phyloP scores from a whole-genome alignment of 148 eudicot genomes.

The Camellia japonica region DNA sequence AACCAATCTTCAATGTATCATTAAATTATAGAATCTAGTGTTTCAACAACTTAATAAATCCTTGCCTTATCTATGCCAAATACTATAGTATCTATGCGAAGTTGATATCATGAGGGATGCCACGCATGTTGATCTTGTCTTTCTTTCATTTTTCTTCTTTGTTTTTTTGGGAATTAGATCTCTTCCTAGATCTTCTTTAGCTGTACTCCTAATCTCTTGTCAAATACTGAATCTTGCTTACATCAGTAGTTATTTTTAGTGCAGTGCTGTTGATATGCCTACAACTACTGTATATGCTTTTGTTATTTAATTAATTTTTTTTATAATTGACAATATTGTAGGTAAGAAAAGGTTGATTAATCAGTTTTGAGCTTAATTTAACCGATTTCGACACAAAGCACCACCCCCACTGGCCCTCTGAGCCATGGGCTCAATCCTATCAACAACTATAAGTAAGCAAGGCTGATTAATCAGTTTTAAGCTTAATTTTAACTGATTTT shows the following conservation, averaged over 20 bases:
- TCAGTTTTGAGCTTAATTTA: neutral
- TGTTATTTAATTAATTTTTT: constrained; percentile 8
- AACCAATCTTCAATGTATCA: constrained; percentile 40
- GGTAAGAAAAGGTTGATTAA: constrained; percentile 14
- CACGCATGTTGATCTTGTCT: constrained; percentile 15
- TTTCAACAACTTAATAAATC: constrained; percentile 28
- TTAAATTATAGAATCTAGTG: constrained; percentile 24
- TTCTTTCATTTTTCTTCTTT: constrained; percentile 4
- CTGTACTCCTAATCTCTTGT: constrained; percentile 36
- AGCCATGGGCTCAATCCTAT: constrained; percentile 40
- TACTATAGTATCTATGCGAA: constrained; percentile 24
- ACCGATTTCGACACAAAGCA: constrained; percentile 22
- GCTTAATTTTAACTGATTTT: neutral
- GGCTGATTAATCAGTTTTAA: constrained; percentile 11
- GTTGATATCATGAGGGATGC: constrained; percentile 12
- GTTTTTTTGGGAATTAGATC: constrained; percentile 40
- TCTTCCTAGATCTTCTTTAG: constrained; percentile 54
- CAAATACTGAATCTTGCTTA: constrained; percentile 33
- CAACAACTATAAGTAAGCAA: constrained; percentile 23
- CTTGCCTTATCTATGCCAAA: constrained; percentile 32
- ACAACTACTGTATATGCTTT: constrained; percentile 40
- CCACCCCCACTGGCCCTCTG: constrained; percentile 29
- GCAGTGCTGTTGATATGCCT: constrained; percentile 36
- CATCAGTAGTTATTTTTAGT: constrained; percentile 38
- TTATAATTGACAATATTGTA: neutral